Percentiles rank a stretch among this genome's conserved stretches.
These are phyloP conservation scores for Mycena indigotica DNA, from an alignment of 768 basidiomycete genomes.

Conservation along the genomic window DNA sequence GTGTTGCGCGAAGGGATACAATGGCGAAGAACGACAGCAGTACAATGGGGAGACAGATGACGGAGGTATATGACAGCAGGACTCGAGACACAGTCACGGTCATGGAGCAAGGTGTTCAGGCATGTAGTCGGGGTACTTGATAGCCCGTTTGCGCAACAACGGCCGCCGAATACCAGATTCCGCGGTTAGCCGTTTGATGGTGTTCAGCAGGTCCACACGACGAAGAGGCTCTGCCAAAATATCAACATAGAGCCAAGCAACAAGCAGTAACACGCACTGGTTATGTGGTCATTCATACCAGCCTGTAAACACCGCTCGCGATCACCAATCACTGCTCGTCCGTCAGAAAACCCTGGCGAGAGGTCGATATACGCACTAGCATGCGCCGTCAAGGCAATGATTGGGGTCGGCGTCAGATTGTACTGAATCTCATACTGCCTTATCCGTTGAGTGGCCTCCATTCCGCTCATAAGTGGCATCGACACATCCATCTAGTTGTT, in stretches of 20 bases:
- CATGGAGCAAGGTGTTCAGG: background rate
- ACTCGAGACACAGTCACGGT: background rate
- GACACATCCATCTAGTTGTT: constrained; percentile 88
- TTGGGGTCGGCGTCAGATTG: constrained; percentile 75
- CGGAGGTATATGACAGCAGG: background rate
- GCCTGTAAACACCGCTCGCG: constrained; percentile 74
- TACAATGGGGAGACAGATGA: background rate
- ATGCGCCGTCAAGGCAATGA: constrained; percentile 96
- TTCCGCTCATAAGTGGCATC: constrained; percentile 98
- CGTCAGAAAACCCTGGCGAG: background rate
- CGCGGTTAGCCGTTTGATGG: constrained; percentile 78
- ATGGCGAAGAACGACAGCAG: background rate
- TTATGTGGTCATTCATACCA: constrained; percentile 58
- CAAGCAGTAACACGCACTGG: constrained; percentile 48
- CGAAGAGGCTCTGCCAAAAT: constrained; percentile 66
- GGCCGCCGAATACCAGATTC: constrained; percentile 52
- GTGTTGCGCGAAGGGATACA: background rate
- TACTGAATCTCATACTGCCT: constrained; percentile 79
- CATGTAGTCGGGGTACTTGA: constrained; percentile 17
- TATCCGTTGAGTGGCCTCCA: constrained; percentile 95
- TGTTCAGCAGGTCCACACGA: constrained; percentile 76
- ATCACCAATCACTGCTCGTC: constrained; percentile 78
- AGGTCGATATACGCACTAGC: constrained; percentile 68
- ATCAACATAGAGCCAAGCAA: background rate
- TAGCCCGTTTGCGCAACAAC: constrained; percentile 24